Evolutionary conservation across 345 rosid genomes (phyloP).

Genomic region (Odontarrhena argentea): DNA sequence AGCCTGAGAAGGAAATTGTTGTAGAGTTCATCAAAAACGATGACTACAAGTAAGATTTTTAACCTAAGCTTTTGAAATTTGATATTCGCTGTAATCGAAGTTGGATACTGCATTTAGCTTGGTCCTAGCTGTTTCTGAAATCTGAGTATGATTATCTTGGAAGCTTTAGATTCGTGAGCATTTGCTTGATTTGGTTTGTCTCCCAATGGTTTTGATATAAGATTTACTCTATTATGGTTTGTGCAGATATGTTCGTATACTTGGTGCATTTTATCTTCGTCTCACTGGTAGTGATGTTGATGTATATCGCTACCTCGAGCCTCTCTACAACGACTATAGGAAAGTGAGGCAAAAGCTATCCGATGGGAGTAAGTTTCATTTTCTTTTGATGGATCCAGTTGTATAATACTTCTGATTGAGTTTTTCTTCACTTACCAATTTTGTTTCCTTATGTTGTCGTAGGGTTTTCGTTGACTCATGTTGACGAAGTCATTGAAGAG

Average conservation of each 20-base stretch:
- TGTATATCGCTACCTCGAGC: constrained; percentile 81
- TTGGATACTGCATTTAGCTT: neutral
- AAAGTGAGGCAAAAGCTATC: constrained; percentile 64
- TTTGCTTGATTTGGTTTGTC: neutral
- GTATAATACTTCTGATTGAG: neutral
- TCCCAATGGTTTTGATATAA: neutral
- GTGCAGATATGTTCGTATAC: constrained; percentile 75
- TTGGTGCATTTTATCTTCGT: constrained; percentile 89
- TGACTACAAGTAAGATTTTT: constrained; percentile 70
- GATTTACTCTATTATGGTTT: neutral
- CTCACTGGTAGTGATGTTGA: constrained; percentile 80
- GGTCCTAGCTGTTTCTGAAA: neutral
- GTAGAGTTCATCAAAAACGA: constrained; percentile 91
- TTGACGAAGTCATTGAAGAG: constrained; percentile 88
- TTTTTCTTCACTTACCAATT: neutral
- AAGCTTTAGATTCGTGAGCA: neutral
- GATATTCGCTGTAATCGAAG: neutral
- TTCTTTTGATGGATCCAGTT: neutral
- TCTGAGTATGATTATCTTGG: constrained; percentile 2
- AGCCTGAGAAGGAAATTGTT: constrained; percentile 89
- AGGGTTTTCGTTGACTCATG: constrained; percentile 70
- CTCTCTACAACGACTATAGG: constrained; percentile 82
- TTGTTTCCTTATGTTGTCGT: constrained; percentile 8
- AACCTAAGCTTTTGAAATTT: neutral
- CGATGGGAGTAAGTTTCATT: constrained; percentile 67